Conservation (phyloP, 208 protist genomes). For the Willaertia magna region DNA sequence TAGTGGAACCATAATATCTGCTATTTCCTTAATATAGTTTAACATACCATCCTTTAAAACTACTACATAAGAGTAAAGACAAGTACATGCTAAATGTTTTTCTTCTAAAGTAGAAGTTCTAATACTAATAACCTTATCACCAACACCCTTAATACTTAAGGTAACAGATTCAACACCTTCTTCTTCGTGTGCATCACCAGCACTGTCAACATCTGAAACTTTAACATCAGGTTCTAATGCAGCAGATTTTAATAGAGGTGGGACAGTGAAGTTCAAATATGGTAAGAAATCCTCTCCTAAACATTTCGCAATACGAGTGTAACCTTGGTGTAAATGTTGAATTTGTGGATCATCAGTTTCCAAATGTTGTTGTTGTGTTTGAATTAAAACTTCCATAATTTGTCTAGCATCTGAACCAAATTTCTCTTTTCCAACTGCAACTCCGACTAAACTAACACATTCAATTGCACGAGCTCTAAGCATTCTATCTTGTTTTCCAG, state of each 20-base stretch:
- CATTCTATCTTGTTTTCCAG: conserved; percentile 26
- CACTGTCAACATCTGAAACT: neutral
- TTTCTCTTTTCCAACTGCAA: conserved; percentile 59
- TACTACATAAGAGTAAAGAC: conserved; percentile 39
- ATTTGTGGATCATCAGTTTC: conserved; percentile 55
- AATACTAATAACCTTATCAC: conserved; percentile 33
- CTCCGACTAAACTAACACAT: conserved; percentile 56
- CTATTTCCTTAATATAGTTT: conserved; percentile 36
- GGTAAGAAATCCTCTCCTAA: conserved; percentile 54
- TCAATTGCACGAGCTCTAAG: conserved; percentile 66
- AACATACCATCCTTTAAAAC: conserved; percentile 39
- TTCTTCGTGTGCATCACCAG: conserved; percentile 4
- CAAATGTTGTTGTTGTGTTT: conserved; percentile 20
- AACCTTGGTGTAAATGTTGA: conserved; percentile 47
- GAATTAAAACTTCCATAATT: conserved; percentile 44
- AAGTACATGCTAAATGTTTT: conserved; percentile 46
- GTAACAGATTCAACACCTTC: conserved; percentile 41
- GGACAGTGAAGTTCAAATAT: conserved; percentile 48
- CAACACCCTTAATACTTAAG: conserved; percentile 29
- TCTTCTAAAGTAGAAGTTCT: conserved; percentile 52
- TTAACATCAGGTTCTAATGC: conserved; percentile 16
- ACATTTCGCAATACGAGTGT: conserved; percentile 46
- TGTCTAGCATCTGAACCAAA: conserved; percentile 51
- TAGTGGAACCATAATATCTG: conserved; percentile 32
- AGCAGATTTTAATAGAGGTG: conserved; percentile 39